Base-by-base conservation (phyloP, 2,329 filamentous ascomycete species). In the Colletotrichum navitas region DNA sequence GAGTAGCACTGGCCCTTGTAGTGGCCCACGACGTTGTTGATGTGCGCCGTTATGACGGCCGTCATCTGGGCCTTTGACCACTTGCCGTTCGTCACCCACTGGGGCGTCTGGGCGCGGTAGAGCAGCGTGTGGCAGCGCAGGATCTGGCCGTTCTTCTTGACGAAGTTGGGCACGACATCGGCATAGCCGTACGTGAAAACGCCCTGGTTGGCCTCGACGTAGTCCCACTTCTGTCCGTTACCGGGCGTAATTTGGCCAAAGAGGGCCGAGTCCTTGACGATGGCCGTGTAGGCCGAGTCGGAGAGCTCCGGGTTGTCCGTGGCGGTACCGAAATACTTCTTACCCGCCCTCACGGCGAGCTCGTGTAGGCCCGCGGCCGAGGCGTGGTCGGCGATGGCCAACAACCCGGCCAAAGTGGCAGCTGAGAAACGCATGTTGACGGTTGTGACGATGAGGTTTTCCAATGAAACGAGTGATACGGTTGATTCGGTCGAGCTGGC, bases 201-300 rank as follows among this genome's bases (percentile, higher is more conserved):
- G 41, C 83, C 85, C 56, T 84, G 85, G 39, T 80, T 77, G 0
- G 89, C 87, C 82, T 93, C 89, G 18, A 84, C 90, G 73, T 84
- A 82, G 70, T 90, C 84, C 90, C 89, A 93, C 83, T 89, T 86
- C 78, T 89, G 87, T 2, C 86, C 85, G 77, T 93, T 92, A 65
- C 86, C 88, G 0, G 90, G 89, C 0, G 90, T 91, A 34, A 91
- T 83, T 78, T 90, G 86, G 34, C 90, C 91, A 76, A 92, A 92
- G 76, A 92, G 88, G 77, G 89, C 81, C 67, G 82, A 14, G 80
- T 80, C 11, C 73, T 80, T 83, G 49, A 90, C 80, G 73, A 90
- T 87, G 8, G 80, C 78, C 52, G 81, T 80, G 78, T 92, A 93
- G 36, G 83, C 75, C 14, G 79, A 77, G 79, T 92, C 88, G 55